phyloP scores from a whole-genome alignment of 306 rosid species.

The Cucurbita pepo region DNA sequence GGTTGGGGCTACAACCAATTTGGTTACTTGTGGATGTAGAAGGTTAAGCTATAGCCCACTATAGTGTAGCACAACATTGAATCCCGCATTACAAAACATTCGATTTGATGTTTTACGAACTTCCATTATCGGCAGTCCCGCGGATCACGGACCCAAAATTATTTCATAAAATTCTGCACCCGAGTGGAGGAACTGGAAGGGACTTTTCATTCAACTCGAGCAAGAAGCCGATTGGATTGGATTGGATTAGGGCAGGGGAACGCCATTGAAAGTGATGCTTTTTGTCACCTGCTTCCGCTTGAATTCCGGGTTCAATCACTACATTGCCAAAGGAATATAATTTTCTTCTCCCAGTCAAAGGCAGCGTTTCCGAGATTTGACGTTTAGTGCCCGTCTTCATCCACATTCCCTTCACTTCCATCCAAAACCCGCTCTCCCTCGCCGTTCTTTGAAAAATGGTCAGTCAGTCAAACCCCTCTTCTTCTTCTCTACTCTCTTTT shows the following conservation, averaged over 20 bases:
- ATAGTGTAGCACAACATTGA: background rate
- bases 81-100: background rate
- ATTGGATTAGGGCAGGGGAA: background rate
- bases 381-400: background rate
- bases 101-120: background rate
- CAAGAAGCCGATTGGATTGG: background rate
- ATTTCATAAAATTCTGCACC: background rate
- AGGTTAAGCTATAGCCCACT: no score
- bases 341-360: background rate
- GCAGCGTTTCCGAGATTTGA: constrained; percentile 4
- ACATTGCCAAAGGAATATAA: background rate
- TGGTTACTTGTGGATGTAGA: no score
- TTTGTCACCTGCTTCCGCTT: constrained; percentile 3
- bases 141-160: constrained; percentile 2
- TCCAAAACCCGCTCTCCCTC: background rate
- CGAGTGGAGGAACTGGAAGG: background rate
- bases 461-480: background rate
- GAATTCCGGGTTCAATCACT: constrained; percentile 7
- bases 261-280: constrained; percentile 1
- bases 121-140: constrained; percentile 4
- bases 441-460: background rate
- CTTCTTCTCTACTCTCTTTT: background rate
- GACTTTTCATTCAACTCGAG: background rate
- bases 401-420: background rate
- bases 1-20: no score